Evolutionary conservation across 768 basidiomycete genomes (phyloP).

Genomic region (Mycena floridula): DNA sequence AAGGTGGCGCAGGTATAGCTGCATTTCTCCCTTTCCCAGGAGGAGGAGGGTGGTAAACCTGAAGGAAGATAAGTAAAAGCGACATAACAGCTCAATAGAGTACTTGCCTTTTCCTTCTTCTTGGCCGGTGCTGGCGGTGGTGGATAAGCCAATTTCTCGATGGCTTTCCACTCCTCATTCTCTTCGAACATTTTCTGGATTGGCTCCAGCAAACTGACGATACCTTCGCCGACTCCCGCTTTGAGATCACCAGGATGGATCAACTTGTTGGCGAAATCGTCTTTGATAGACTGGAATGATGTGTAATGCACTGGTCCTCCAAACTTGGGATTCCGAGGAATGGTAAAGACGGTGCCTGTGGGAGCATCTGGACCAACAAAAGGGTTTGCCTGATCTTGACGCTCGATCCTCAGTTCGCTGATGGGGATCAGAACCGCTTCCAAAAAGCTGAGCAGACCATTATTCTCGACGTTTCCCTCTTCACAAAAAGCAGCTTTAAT

Average conservation of each 20-base stretch:
- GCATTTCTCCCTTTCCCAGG: no score
- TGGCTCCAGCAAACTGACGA: constrained; percentile 72
- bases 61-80: no score
- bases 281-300: constrained; percentile 58
- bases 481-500: constrained; percentile 92
- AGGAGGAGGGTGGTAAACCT: no score
- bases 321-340: constrained; percentile 72
- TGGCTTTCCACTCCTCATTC: constrained; percentile 74
- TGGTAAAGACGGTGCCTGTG: constrained; percentile 76
- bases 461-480: constrained; percentile 82
- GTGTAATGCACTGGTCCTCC: constrained; percentile 78
- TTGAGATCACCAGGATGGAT: constrained; percentile 93
- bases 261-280: constrained; percentile 68
- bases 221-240: constrained; percentile 62
- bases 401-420: constrained; percentile 58
- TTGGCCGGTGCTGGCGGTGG: neutral
- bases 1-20: no score
- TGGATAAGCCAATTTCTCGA: constrained; percentile 81
- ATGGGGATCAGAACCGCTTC: constrained; percentile 87
- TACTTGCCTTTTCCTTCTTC: no score
- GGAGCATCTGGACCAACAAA: constrained; percentile 71
- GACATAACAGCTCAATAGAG: no score
- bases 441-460: constrained; percentile 84
- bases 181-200: constrained; percentile 73
- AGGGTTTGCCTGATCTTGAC: constrained; percentile 43